Evolutionary conservation across 495 filamentous ascomycete species (phyloP).

Genomic region (Aspergillus asperescens): DNA sequence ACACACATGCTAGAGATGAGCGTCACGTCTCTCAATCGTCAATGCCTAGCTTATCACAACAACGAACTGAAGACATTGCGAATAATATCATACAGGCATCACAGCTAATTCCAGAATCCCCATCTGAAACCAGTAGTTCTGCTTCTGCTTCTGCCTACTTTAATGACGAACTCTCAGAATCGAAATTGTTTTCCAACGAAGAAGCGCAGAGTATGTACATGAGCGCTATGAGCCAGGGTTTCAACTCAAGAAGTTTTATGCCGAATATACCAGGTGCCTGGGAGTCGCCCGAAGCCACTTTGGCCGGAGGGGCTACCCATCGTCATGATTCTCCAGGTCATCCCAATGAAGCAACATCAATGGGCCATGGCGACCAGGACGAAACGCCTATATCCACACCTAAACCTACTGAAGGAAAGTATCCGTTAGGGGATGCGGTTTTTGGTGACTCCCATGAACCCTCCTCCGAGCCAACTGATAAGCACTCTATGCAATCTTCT

Average conservation of each 20-base stretch:
- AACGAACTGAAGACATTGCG: not conserved
- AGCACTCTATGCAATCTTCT: constrained; percentile 18
- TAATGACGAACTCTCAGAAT: constrained; percentile 56
- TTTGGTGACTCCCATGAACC: constrained; percentile 9
- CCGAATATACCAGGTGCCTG: constrained; percentile 57
- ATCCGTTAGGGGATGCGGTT: constrained; percentile 12
- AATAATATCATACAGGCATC: not conserved
- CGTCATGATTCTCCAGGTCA: not conserved
- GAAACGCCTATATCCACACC: constrained; percentile 26
- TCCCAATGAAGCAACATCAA: not conserved
- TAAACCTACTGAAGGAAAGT: constrained; percentile 22
- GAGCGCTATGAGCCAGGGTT: constrained; percentile 56
- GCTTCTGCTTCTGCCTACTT: constrained; percentile 20
- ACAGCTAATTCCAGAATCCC: constrained; percentile 14
- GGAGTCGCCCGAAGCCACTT: constrained; percentile 39
- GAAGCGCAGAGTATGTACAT: constrained; percentile 97
- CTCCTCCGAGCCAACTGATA: constrained; percentile 17
- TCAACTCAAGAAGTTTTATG: constrained; percentile 32
- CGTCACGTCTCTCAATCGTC: not conserved
- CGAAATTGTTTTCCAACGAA: constrained; percentile 79
- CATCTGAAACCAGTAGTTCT: constrained; percentile 25
- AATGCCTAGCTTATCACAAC: not conserved
- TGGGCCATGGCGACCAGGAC: constrained; percentile 4
- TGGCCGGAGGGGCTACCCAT: not conserved
- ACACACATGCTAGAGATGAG: not conserved